phyloP scores from a whole-genome alignment of 2,329 filamentous ascomycete genomes.

The Alternaria atra region DNA sequence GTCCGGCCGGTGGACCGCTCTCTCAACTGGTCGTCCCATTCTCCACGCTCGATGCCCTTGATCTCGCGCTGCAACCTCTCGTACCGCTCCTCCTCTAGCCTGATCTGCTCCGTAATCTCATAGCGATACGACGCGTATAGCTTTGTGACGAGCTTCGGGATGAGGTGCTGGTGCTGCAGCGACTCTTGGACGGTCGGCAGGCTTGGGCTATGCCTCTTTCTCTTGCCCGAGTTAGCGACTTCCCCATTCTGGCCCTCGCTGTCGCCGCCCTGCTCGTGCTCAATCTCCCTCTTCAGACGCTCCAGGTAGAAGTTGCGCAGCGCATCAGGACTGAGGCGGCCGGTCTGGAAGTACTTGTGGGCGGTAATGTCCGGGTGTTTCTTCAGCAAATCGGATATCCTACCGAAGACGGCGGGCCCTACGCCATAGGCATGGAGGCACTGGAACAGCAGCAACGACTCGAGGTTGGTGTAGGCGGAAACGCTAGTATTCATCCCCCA shows the following conservation, averaged over 20 bases:
- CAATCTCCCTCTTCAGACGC: conserved; percentile 77
- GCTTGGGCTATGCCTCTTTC: conserved; percentile 71
- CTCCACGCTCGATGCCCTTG: conserved; percentile 69
- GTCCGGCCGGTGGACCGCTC: conserved; percentile 35
- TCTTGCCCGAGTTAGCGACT: conserved; percentile 67
- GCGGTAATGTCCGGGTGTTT: conserved; percentile 76
- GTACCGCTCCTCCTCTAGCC: conserved; percentile 76
- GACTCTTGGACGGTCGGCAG: conserved; percentile 73
- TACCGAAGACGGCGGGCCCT: conserved; percentile 71
- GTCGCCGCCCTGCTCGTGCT: conserved; percentile 58
- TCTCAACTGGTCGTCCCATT: conserved; percentile 58
- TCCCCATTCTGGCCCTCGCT: conserved; percentile 50
- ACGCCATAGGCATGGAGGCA: conserved; percentile 74
- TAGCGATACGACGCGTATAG: conserved; percentile 80
- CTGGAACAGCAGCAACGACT: conserved; percentile 86
- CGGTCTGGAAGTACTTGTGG: conserved; percentile 74
- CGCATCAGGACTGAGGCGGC: conserved; percentile 78
- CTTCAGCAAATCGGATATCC: conserved; percentile 77
- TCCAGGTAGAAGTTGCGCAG: conserved; percentile 81
- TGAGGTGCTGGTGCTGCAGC: conserved; percentile 70
- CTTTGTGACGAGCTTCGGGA: conserved; percentile 75
- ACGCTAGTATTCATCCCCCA: conserved; percentile 66
- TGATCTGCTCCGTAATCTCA: conserved; percentile 73
- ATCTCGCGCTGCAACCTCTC: conserved; percentile 73
- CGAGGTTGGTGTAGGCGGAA: conserved; percentile 81